Evolutionary conservation across 2,329 filamentous ascomycete species (phyloP).

Genomic region (Phaeosphaeria sp.): DNA sequence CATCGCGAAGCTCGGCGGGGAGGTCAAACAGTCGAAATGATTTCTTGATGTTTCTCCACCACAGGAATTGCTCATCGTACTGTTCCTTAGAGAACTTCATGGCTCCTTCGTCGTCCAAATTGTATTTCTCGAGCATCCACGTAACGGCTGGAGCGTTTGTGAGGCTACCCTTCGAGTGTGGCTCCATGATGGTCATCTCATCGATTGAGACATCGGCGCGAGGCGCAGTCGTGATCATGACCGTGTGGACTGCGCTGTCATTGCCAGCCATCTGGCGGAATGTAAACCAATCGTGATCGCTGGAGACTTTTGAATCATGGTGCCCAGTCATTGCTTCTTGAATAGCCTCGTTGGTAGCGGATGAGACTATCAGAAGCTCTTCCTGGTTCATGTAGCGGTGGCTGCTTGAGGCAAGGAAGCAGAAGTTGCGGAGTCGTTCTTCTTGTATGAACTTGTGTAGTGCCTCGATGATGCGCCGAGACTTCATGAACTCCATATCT

Average conservation of each 20-base stretch:
- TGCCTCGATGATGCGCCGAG: constrained; percentile 8
- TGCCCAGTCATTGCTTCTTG: background rate
- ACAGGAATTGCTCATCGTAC: constrained; percentile 16
- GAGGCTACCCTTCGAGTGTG: background rate
- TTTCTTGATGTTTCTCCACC: constrained; percentile 21
- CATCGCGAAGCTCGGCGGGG: constrained; percentile 17
- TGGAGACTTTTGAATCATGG: background rate
- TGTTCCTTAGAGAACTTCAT: constrained; percentile 12
- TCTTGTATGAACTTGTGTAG: constrained; percentile 15
- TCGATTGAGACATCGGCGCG: background rate
- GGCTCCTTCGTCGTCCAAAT: constrained; percentile 8
- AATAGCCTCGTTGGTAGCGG: constrained; percentile 3
- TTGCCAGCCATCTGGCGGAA: constrained; percentile 7
- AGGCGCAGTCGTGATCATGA: constrained; percentile 1
- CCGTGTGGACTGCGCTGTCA: background rate
- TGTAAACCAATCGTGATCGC: constrained; percentile 9
- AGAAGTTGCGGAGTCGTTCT: constrained; percentile 19
- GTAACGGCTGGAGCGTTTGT: background rate
- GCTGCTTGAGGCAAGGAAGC: constrained; percentile 17
- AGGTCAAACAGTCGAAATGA: constrained; percentile 16
- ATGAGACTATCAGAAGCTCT: constrained; percentile 11
- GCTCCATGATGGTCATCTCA: constrained; percentile 1
- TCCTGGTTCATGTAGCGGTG: constrained; percentile 12
- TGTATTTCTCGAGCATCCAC: constrained; percentile 18
- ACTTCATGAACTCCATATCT: background rate